phyloP scores from a whole-genome alignment of 139 green algal species.

The Closterium sp. region DNA sequence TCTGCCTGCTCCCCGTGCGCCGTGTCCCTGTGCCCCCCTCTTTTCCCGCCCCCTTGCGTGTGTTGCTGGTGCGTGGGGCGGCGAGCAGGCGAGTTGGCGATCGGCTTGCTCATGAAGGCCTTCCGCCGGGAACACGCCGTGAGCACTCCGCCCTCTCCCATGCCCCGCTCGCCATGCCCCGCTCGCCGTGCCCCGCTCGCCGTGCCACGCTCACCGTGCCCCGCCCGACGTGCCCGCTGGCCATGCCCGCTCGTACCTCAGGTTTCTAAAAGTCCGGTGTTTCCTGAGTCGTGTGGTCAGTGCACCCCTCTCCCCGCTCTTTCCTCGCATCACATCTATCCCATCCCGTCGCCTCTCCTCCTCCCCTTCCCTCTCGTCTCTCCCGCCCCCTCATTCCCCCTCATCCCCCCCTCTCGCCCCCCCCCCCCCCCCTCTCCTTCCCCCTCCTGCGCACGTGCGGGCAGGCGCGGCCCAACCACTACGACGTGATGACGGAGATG shows the following conservation, averaged over 20 bases:
- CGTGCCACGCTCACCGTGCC: not conserved
- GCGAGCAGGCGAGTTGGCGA: constrained; percentile 1
- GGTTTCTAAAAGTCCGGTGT: no score
- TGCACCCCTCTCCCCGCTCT: not conserved
- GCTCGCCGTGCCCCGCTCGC: no score
- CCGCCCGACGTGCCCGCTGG: no score
- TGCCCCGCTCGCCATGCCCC: not conserved
- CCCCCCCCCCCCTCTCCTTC: not conserved
- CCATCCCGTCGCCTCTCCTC: not conserved
- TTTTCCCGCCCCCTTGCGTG: not conserved
- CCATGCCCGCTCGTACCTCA: no score
- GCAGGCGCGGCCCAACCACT: constrained; percentile 42
- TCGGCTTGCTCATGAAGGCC: not conserved
- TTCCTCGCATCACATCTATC: not conserved
- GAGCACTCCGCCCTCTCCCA: not conserved
- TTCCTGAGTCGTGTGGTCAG: no score
- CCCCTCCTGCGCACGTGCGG: not conserved
- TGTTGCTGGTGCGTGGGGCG: no score
- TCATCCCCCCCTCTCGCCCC: not conserved
- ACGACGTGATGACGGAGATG: constrained; percentile 44
- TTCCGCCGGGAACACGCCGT: constrained; percentile 38
- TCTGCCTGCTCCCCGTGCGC: not conserved
- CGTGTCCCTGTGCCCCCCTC: not conserved
- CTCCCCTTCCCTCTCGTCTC: not conserved
- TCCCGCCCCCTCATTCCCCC: not conserved